Conservation (phyloP, 345 rosid species). For the Murraya koenigii region DNA sequence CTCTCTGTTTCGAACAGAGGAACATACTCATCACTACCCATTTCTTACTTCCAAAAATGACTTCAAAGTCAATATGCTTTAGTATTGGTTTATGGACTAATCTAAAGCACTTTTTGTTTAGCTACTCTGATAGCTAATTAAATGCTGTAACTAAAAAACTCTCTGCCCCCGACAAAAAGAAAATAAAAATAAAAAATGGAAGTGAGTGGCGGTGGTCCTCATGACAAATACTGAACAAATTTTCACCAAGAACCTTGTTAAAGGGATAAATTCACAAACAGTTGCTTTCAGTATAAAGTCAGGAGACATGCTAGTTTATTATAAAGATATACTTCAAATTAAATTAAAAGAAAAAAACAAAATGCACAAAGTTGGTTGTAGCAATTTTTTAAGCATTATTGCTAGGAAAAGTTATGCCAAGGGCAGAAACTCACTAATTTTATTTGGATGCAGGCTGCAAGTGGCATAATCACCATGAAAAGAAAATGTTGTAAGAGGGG, state of each 20-base stretch:
- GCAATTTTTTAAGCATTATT: not conserved
- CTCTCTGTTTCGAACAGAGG: conserved; percentile 39
- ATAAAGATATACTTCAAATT: not conserved
- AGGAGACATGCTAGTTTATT: not conserved
- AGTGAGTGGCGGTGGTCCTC: not conserved
- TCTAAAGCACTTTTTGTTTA: not conserved
- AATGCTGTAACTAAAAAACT: too few species aligned
- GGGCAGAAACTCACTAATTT: not conserved
- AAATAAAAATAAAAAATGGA: too few species aligned
- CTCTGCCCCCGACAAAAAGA: too few species aligned
- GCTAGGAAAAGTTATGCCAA: not conserved
- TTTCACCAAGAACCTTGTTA: not conserved
- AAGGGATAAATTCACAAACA: not conserved
- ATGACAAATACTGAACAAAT: not conserved
- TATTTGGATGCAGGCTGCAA: not conserved
- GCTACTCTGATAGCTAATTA: too few species aligned
- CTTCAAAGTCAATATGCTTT: not conserved
- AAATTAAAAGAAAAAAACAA: not conserved
- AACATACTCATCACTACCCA: conserved; percentile 10
- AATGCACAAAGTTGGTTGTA: not conserved
- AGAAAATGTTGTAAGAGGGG: not conserved
- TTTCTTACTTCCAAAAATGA: not conserved
- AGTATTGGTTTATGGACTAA: not conserved
- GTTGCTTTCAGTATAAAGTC: not conserved
- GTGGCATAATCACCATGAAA: not conserved